phyloP scores from a whole-genome alignment of 176 grass and related monocot species.

The Carex cristatella region DNA sequence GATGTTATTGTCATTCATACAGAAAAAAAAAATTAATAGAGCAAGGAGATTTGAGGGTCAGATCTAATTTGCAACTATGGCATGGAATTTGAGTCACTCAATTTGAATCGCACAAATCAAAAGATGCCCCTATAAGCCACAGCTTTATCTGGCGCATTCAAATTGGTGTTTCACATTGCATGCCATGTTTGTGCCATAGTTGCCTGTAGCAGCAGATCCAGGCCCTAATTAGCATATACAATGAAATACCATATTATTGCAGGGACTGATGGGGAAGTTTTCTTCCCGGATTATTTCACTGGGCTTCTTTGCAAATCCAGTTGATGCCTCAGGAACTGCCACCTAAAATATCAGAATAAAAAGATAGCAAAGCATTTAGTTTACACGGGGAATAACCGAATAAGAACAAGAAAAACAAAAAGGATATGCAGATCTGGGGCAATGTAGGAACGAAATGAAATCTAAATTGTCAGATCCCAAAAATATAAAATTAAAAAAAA shows the following conservation, averaged over 20 bases:
- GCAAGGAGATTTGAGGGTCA: neutral
- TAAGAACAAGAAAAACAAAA: neutral
- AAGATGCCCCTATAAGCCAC: neutral
- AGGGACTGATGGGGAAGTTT: neutral
- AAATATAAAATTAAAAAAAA: neutral
- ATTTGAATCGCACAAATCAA: neutral
- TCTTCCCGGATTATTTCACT: neutral
- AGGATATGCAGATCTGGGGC: neutral
- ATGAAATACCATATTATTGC: conserved; percentile 14
- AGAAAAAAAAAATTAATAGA: neutral
- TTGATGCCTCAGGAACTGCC: conserved; percentile 1
- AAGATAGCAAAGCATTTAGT: neutral
- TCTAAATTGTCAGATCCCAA: neutral
- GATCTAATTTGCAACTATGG: neutral
- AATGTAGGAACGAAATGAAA: neutral
- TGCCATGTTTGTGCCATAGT: neutral
- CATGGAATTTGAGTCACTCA: neutral
- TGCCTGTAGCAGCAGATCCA: neutral
- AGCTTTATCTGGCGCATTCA: neutral
- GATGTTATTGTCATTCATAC: neutral
- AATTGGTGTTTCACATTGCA: neutral
- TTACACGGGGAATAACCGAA: neutral
- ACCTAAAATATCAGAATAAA: conserved; percentile 11
- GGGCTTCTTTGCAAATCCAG: neutral
- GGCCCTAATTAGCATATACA: neutral